Base-by-base conservation (phyloP, 140 eudicot species). In the Senecio squalidus region DNA sequence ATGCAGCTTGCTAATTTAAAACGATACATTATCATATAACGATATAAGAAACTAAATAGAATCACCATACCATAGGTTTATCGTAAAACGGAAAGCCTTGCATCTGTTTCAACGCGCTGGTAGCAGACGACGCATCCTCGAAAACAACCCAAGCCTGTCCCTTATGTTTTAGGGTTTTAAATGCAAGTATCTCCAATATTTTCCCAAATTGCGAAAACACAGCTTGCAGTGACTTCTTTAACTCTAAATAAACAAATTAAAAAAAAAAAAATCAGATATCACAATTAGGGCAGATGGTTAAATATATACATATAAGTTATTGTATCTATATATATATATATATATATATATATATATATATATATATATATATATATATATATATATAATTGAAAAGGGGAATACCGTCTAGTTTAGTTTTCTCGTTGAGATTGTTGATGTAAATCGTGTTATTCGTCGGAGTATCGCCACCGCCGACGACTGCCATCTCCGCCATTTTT, bases 131-230 rank as follows among this genome's bases (percentile, higher is more conserved):
- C 56, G 58, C 87, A 4, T 92, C 95, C 51, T 88, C 94, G 39
- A 92, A 92, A 36, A 88, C 86, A 73, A 92, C 98, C 98, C 98
- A 92, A 10, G 98, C 98, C 69, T 92, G 96, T 6, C 99, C 99
- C 58, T 84, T 88, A 54, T 84, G 96, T 59, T 88, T 92, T 64
- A 92, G 89, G 78, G 96, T 92, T 79, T 92, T 92, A 69, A 92
- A 92, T 13, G 96, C 99, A 10, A 88, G 72, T 57, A 92, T 84
- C 74, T 92, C 96, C 81, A 92, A 18, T 50, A 92, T 92, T 54
- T 79, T 82, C 64, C 96, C 96, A 66, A 88, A 92, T 63, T 92
- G 99, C 11, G 95, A 77, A 58, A 92, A 92, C 66, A 92, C 95
- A 0, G 96, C 99, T 62, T 72, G 75, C 70, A 92, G 55, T 33